Evolutionary conservation across 1,139 yeast genomes (phyloP).

Genomic region (Hansenula anomala): DNA sequence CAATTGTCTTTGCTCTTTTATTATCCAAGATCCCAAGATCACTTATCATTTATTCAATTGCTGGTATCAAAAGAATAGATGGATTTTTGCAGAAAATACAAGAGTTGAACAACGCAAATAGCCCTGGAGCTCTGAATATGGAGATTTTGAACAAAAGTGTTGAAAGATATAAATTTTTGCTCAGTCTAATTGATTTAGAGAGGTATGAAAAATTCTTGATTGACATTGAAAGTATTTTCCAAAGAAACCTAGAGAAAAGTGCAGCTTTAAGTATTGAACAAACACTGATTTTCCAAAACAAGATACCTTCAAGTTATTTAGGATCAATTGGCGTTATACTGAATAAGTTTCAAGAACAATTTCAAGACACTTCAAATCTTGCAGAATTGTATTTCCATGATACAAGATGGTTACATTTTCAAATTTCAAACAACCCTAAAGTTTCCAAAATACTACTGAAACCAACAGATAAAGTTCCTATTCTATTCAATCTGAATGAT

Average conservation of each 20-base stretch:
- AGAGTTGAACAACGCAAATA: slow-evolving; percentile 11
- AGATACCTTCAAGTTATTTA: slow-evolving; percentile 42
- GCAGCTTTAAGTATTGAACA: slow-evolving; percentile 52
- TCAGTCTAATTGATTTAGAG: slow-evolving; percentile 52
- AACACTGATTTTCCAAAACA: slow-evolving; percentile 59
- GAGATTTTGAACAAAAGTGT: slow-evolving; percentile 22
- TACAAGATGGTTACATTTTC: slow-evolving; percentile 63
- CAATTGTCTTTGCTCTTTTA: slow-evolving; percentile 38
- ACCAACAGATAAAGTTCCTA: slow-evolving; percentile 11
- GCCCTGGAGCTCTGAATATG: slow-evolving; percentile 7
- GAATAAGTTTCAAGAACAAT: slow-evolving; percentile 9
- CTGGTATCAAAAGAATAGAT: slow-evolving; percentile 66
- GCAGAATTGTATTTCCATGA: slow-evolving; percentile 61
- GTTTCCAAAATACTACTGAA: slow-evolving; percentile 6
- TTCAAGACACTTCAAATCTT: slow-evolving; percentile 31
- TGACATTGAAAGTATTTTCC: slow-evolving; percentile 36
- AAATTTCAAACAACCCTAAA: slow-evolving; percentile 23
- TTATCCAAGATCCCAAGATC: slow-evolving; percentile 69
- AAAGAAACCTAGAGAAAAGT: slow-evolving; percentile 23
- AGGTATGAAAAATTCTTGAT: slow-evolving; percentile 59
- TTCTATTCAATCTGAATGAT: slow-evolving; percentile 11
- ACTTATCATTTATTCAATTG: slow-evolving; percentile 61
- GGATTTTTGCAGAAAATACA: slow-evolving; percentile 34
- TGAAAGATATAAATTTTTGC: slow-evolving; percentile 46
- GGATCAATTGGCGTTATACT: slow-evolving; percentile 33